Conservation (phyloP, 2,329 filamentous ascomycete genomes). For the Fusarium sp. region DNA sequence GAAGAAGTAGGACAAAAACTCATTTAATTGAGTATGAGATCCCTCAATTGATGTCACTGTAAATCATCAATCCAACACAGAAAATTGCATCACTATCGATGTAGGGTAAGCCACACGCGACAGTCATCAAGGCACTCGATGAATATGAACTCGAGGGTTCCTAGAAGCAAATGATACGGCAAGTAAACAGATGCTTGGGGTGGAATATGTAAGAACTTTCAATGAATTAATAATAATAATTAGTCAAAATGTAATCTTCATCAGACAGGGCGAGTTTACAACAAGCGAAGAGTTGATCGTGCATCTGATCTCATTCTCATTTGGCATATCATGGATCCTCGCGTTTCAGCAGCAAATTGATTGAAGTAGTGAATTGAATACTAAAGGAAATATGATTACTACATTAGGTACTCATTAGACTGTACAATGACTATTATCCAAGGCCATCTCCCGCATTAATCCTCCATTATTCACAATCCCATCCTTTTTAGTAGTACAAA, state of each 20-base stretch:
- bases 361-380: neutral
- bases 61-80: neutral
- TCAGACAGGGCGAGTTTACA: too few relatives aligned
- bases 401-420: constrained; percentile 22
- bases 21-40: neutral
- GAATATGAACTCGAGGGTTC: neutral
- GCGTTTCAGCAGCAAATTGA: neutral
- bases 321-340: neutral
- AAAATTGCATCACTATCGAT: neutral
- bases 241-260: too few relatives aligned
- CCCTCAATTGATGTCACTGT: neutral
- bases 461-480: neutral
- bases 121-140: neutral
- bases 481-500: constrained; percentile 11
- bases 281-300: too few relatives aligned
- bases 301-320: too few relatives aligned
- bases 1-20: neutral
- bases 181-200: too few relatives aligned
- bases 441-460: constrained; percentile 5
- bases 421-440: constrained; percentile 8
- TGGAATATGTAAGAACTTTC: too few relatives aligned
- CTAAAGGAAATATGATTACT: constrained; percentile 20
- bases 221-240: too few relatives aligned
- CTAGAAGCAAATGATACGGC: too few relatives aligned
- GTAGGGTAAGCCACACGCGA: neutral